phyloP scores from a whole-genome alignment of 345 rosid genomes.

The Camelina sativa region DNA sequence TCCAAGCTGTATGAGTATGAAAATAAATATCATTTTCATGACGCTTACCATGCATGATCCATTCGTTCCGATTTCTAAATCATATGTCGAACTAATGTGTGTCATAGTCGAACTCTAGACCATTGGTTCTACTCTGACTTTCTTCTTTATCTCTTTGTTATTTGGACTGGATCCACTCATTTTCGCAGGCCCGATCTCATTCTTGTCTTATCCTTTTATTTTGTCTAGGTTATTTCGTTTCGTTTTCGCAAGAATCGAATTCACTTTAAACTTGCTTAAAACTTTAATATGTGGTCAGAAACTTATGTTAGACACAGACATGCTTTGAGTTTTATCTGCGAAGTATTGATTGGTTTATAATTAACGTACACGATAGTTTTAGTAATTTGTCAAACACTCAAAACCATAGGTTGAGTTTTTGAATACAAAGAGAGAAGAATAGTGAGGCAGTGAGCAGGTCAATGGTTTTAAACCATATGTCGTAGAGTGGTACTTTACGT shows the following conservation, averaged over 20 bases:
- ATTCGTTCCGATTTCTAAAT: no score
- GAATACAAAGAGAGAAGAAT: not conserved
- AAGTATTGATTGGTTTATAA: constrained; percentile 27
- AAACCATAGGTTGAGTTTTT: constrained; percentile 22
- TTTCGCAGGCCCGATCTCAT: not conserved
- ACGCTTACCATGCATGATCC: no score
- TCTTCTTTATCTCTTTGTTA: not conserved
- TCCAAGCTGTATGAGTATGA: not conserved
- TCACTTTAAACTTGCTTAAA: not conserved
- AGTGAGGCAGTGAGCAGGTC: constrained; percentile 17
- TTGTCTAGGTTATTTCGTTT: not conserved
- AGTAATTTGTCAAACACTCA: constrained; percentile 9
- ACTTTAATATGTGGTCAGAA: not conserved
- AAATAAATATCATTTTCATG: not conserved
- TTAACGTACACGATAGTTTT: not conserved
- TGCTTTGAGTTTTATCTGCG: constrained; percentile 13
- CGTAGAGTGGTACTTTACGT: constrained; percentile 22
- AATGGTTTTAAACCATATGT: constrained; percentile 7
- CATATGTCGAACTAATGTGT: no score
- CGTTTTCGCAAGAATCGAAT: not conserved
- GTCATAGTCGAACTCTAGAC: no score
- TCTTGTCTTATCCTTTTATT: not conserved
- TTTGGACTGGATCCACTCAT: not conserved
- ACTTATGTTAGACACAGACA: constrained; percentile 12
- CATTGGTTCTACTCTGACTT: not conserved